Percentiles rank a stretch among this genome's conserved stretches.
These are phyloP conservation scores for Tylopilus plumbeoviolaceoides DNA, from an alignment of 768 basidiomycete genomes.

Conservation along the genomic window DNA sequence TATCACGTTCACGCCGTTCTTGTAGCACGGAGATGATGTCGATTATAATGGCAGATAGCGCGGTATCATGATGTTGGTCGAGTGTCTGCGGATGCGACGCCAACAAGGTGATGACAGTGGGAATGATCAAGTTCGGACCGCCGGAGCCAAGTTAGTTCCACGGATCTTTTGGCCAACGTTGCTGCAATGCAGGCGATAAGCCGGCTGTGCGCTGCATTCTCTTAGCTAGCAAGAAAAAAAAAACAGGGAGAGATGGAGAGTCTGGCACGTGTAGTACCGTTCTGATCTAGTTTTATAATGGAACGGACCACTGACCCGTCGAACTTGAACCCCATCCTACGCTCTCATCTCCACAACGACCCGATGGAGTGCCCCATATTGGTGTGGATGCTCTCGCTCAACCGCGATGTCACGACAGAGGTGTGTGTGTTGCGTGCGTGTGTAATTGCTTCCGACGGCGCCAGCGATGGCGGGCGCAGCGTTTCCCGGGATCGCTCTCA, in stretches of 20 bases:
- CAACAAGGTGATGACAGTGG: too few species aligned
- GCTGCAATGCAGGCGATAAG: too few species aligned
- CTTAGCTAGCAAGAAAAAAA: too few species aligned
- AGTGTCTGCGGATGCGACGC: too few species aligned
- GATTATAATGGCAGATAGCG: neutral
- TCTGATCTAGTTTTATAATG: conserved; percentile 31
- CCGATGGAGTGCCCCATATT: conserved; percentile 61
- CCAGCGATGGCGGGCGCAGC: conserved; percentile 3
- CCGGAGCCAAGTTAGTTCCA: too few species aligned
- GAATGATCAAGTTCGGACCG: too few species aligned
- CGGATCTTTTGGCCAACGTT: too few species aligned
- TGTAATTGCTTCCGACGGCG: neutral
- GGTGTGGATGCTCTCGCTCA: conserved; percentile 78
- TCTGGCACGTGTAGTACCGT: conserved; percentile 27
- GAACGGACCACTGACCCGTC: conserved; percentile 8
- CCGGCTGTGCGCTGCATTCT: too few species aligned
- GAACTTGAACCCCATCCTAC: too few species aligned
- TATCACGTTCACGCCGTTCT: too few species aligned
- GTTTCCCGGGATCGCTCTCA: conserved; percentile 1
- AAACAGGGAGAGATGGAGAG: too few species aligned
- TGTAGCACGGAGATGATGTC: neutral
- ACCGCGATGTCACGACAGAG: conserved; percentile 65
- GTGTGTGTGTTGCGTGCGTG: conserved; percentile 37
- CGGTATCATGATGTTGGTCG: too few species aligned
- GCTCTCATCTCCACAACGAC: neutral